Conservation (phyloP, 768 basidiomycete species). For the Filobasidium floriforme region DNA sequence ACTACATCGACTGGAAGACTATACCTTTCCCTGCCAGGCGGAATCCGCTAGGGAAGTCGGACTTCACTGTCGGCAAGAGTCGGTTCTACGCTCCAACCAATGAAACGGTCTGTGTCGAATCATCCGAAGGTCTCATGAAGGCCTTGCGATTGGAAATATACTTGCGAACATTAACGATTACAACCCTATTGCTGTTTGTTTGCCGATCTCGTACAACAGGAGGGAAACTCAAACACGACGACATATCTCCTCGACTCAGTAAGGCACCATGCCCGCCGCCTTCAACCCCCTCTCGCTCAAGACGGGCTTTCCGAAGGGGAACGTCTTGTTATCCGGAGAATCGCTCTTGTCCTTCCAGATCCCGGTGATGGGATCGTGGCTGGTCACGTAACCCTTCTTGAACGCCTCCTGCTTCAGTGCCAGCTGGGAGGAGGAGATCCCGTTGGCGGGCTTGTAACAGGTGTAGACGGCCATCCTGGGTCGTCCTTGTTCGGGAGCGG, state of each 20-base stretch:
- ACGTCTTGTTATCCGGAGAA: slow-evolving; percentile 21
- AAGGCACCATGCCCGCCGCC: slow-evolving; percentile 27
- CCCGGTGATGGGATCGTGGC: slow-evolving; percentile 31
- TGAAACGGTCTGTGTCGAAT: too few species aligned
- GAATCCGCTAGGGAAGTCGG: too few species aligned
- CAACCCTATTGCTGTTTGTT: too few species aligned
- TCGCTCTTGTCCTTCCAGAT: slow-evolving; percentile 22
- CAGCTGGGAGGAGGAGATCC: slow-evolving; percentile 9
- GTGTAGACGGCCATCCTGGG: slow-evolving; percentile 22
- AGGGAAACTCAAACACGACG: too few species aligned
- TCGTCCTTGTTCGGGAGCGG: slow-evolving; percentile 10
- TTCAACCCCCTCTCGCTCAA: slow-evolving; percentile 25
- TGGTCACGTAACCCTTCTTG: slow-evolving; percentile 27
- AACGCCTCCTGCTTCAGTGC: slow-evolving; percentile 23
- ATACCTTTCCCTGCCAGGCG: too few species aligned
- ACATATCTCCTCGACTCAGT: not conserved
- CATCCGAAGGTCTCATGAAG: too few species aligned
- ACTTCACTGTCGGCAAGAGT: too few species aligned
- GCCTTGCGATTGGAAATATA: too few species aligned
- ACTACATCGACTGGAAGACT: too few species aligned
- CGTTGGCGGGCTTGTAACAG: slow-evolving; percentile 24
- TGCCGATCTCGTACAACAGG: too few species aligned
- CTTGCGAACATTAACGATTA: too few species aligned
- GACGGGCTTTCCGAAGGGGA: slow-evolving; percentile 27
- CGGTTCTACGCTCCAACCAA: too few species aligned